Conservation (phyloP, 2,329 filamentous ascomycete genomes). For the Myriosclerotinia duriaeana region DNA sequence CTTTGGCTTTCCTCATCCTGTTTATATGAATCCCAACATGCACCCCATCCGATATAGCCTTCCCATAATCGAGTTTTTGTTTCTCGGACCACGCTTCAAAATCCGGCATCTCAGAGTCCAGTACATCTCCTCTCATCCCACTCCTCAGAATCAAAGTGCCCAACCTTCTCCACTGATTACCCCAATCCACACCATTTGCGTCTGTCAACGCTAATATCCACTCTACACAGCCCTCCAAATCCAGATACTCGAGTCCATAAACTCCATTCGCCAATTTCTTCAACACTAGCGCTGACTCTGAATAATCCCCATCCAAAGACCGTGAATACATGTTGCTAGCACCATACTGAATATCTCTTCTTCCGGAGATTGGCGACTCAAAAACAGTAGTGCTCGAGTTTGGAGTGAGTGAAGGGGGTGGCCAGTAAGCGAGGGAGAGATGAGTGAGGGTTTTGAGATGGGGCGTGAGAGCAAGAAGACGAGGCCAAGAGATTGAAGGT, state of each 20-base stretch:
- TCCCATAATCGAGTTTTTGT: background rate
- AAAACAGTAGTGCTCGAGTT: conserved; percentile 52
- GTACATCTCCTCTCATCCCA: conserved; percentile 6
- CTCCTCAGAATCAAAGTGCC: conserved; percentile 16
- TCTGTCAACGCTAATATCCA: conserved; percentile 45
- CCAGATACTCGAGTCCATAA: conserved; percentile 60
- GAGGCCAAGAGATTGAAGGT: conserved; percentile 54
- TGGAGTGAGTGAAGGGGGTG: conserved; percentile 57
- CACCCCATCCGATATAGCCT: background rate
- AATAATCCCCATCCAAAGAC: conserved; percentile 57
- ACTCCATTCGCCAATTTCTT: conserved; percentile 54
- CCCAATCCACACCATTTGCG: conserved; percentile 35
- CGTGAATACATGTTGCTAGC: conserved; percentile 59
- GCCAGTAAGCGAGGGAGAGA: conserved; percentile 62
- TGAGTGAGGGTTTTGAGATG: conserved; percentile 58
- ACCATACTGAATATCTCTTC: conserved; percentile 50
- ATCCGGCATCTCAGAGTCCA: background rate
- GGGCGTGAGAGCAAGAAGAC: conserved; percentile 54
- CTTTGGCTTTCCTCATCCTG: background rate
- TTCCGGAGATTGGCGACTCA: conserved; percentile 43
- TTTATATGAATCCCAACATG: background rate
- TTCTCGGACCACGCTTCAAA: background rate
- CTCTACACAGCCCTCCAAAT: conserved; percentile 57
- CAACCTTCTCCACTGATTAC: conserved; percentile 33
- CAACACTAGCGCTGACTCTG: conserved; percentile 57